phyloP scores from a whole-genome alignment of 1,284 basidiomycete species.

The Volvariella surrecta region DNA sequence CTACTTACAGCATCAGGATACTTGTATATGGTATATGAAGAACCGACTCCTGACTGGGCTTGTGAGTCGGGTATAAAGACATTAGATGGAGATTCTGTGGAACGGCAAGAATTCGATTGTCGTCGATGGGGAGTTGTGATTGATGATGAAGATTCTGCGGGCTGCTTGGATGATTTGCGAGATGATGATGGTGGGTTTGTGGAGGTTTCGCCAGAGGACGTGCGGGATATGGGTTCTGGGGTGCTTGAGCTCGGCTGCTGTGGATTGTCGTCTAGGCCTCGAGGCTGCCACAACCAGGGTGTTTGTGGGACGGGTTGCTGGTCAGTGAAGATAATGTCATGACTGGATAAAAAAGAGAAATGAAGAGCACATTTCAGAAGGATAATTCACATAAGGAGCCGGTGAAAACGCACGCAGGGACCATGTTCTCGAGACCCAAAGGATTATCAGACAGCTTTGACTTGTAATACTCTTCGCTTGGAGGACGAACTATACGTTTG shows the following conservation, averaged over 20 bases:
- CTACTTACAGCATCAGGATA: background rate
- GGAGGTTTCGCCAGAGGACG: conserved; percentile 3
- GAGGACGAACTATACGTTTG: conserved; percentile 47
- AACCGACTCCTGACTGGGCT: background rate
- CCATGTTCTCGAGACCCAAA: conserved; percentile 56
- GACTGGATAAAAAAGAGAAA: conserved; percentile 2
- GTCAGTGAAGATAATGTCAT: conserved; percentile 19
- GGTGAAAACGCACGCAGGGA: conserved; percentile 42
- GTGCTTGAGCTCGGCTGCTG: conserved; percentile 10
- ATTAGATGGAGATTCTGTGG: background rate
- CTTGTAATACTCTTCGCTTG: conserved; percentile 53
- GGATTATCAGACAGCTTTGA: conserved; percentile 51
- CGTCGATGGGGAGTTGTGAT: no score
- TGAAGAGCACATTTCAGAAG: conserved; percentile 30
- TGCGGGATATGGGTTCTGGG: conserved; percentile 3
- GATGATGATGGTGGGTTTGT: no score
- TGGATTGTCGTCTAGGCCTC: conserved; percentile 16
- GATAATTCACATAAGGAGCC: conserved; percentile 9
- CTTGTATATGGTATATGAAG: background rate
- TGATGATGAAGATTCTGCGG: background rate
- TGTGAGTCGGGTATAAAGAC: background rate
- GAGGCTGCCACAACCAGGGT: conserved; percentile 31
- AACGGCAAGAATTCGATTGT: background rate
- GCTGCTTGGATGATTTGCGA: background rate
- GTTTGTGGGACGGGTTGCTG: conserved; percentile 18